Evolutionary conservation across 2,329 filamentous ascomycete species (phyloP).

Genomic region (Berkeleyomyces rouxiae): DNA sequence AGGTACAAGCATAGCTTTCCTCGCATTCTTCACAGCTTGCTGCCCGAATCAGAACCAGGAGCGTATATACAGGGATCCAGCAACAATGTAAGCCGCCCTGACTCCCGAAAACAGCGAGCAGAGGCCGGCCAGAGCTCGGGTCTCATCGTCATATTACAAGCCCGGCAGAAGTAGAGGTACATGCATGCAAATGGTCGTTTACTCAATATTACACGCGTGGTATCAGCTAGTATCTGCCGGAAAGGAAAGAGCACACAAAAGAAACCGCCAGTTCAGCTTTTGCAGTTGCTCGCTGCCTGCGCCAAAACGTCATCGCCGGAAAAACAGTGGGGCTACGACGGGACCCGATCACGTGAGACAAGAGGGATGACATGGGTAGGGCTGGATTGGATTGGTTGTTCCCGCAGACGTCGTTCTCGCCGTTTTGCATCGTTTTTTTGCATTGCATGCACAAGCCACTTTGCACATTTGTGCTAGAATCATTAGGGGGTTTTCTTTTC

Average conservation of each 20-base stretch:
- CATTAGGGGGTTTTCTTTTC: no score
- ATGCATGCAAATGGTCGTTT: background rate
- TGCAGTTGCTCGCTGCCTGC: background rate
- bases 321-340: background rate
- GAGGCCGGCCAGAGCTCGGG: background rate
- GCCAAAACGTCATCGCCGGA: background rate
- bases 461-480: no score
- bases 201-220: no score
- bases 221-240: background rate
- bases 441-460: no score
- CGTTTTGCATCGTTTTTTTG: no score
- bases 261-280: background rate
- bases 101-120: background rate
- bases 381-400: no score
- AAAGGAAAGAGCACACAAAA: background rate
- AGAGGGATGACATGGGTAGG: no score
- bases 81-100: background rate
- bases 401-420: no score
- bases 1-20: no score
- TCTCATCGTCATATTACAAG: background rate
- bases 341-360: background rate
- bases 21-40: no score
- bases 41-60: no score
- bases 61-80: no score
- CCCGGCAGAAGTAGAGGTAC: background rate